Percentiles rank a stretch among this genome's conserved stretches.
Evolutionary conservation across 2,329 filamentous ascomycete species (phyloP).

Genomic region (Neonectria ditissima): DNA sequence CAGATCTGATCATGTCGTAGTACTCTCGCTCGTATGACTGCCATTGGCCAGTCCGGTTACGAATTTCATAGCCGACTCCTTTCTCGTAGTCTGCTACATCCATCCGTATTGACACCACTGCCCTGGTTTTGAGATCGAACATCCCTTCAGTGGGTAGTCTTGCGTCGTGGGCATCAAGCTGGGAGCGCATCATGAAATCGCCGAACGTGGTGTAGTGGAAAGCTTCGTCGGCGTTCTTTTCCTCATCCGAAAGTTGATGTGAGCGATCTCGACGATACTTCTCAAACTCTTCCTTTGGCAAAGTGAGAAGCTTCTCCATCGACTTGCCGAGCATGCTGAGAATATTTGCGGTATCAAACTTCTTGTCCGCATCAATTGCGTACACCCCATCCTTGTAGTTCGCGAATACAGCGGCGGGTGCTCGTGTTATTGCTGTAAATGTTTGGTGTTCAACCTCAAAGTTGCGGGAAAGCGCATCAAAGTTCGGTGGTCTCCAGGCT

Average conservation of each 20-base stretch:
- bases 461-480: slow-evolving; percentile 72
- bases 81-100: slow-evolving; percentile 77
- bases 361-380: slow-evolving; percentile 95
- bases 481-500: slow-evolving; percentile 79
- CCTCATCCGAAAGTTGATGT: slow-evolving; percentile 76
- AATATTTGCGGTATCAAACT: slow-evolving; percentile 86
- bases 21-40: slow-evolving; percentile 97
- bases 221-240: slow-evolving; percentile 78
- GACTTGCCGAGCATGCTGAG: slow-evolving; percentile 94
- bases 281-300: slow-evolving; percentile 86
- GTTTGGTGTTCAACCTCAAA: slow-evolving; percentile 72
- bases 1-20: slow-evolving; percentile 94
- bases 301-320: slow-evolving; percentile 93
- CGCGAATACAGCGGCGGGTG: slow-evolving; percentile 84
- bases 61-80: slow-evolving; percentile 89
- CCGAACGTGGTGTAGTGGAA: slow-evolving; percentile 90
- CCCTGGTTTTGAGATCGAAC: slow-evolving; percentile 96
- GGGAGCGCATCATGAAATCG: slow-evolving; percentile 93
- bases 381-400: slow-evolving; percentile 87
- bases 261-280: slow-evolving; percentile 79
- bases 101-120: slow-evolving; percentile 93
- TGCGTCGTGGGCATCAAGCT: slow-evolving; percentile 89
- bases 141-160: slow-evolving; percentile 91
- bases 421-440: slow-evolving; percentile 79
- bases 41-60: slow-evolving; percentile 78